Evolutionary conservation across 2,329 filamentous ascomycete species (phyloP), one percentile per base, ranked within the genome.

Genomic region (Penicillium janthinellum): DNA sequence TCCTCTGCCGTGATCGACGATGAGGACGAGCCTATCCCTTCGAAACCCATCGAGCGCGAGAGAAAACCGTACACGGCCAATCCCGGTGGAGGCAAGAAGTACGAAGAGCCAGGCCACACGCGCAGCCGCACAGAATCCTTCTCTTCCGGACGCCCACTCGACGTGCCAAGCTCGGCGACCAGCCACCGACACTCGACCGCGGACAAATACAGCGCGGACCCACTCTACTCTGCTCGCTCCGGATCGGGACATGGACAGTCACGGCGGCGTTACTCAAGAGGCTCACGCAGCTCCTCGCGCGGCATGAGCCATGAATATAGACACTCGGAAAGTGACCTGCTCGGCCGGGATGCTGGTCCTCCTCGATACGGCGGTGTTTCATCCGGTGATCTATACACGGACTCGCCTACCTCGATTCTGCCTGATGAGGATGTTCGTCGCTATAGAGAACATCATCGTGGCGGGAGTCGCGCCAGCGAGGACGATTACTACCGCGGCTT

Each of bases 41-140:
- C 78, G 0, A 77, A 82, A 0, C 84, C 84, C 1, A 83, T 89
- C 49, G 88, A 90, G 68, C 83, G 88, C 5, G 84, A 89, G 67
- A 79, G 88, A 39, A 85, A 89, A 61, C 88, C 88, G 0, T 90
- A 90, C 67, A 78, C 76, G 28, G 83, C 83, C 1, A 82, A 83
- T 25, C 85, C 86, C 15, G 86, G 86, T 10, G 78, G 75, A 28
- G 87, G 86, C 7, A 89, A 87, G 70, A 71, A 79, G 3, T 84
- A 87, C 60, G 79, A 82, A 15, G 79, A 80, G n/a, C 12, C 64
- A 3, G 56, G 48, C 6, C 51, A 59, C 11, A 51, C 55, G 8
- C 69, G 62, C 51, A 69, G 63, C 15, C 67, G 67, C 38, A 65
- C 65, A 7, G 56, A 60, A 25, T 74, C 71, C 11, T 71, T 70